Evolutionary conservation across 108 stramenopile species (phyloP).

Genomic region (Cylindrotheca fusiformis): DNA sequence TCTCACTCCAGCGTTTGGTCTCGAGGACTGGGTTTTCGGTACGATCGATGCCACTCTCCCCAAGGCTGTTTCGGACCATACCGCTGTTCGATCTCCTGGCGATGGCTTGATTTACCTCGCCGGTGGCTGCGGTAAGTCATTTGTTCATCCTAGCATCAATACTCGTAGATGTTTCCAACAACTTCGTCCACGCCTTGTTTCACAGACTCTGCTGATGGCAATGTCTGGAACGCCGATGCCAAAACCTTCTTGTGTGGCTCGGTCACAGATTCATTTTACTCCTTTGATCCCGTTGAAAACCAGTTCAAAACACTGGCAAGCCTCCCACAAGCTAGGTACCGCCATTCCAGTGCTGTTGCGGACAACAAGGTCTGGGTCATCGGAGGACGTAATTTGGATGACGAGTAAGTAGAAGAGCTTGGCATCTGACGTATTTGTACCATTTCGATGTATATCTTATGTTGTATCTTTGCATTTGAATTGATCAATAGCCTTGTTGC

Average conservation of each 20-base stretch:
- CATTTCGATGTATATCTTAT: too few relatives aligned
- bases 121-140: slow-evolving; percentile 60
- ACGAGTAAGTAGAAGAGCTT: slow-evolving; percentile 44
- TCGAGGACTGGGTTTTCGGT: slow-evolving; percentile 5
- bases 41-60: slow-evolving; percentile 13
- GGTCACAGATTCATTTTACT: slow-evolving; percentile 18
- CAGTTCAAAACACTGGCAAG: slow-evolving; percentile 26
- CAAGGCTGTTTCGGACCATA: slow-evolving; percentile 28
- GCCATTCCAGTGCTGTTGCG: slow-evolving; percentile 47
- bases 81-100: slow-evolving; percentile 7
- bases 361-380: slow-evolving; percentile 35
- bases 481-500: background rate
- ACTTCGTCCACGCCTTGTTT: background rate
- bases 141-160: background rate
- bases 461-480: too few relatives aligned
- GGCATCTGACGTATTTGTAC: too few relatives aligned
- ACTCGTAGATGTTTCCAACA: background rate
- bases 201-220: slow-evolving; percentile 30
- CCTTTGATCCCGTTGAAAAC: slow-evolving; percentile 21
- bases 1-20: background rate
- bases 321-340: slow-evolving; percentile 49
- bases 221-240: slow-evolving; percentile 19
- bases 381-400: slow-evolving; percentile 48
- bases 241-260: slow-evolving; percentile 26
- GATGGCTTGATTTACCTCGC: slow-evolving; percentile 34